A percentile compares a stretch with the other conserved stretches of the same genome.
Conservation (phyloP, 1,284 basidiomycete genomes). For the Ceratobasidium sp. region DNA sequence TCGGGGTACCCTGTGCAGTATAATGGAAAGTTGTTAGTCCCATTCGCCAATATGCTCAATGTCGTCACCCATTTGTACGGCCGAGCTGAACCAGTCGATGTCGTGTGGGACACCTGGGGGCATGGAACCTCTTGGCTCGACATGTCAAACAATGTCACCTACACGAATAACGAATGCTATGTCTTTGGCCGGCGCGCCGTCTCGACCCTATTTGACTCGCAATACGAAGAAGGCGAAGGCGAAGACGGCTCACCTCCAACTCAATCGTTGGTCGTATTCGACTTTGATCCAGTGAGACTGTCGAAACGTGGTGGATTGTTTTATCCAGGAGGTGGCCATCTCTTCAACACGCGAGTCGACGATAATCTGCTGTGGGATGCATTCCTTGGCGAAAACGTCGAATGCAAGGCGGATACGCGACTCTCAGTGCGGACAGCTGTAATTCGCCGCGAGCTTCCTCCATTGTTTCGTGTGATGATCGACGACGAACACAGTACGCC, state of each 20-base stretch:
- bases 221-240: neutral
- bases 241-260: neutral
- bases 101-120: conserved; percentile 23
- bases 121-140: conserved; percentile 20
- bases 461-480: conserved; percentile 4
- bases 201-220: neutral
- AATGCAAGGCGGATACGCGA: neutral
- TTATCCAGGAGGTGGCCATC: neutral
- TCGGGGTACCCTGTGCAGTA: neutral
- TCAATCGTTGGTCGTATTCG: conserved; percentile 4
- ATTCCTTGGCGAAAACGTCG: neutral
- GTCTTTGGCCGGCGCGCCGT: conserved; percentile 21
- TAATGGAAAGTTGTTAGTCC: neutral
- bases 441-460: neutral
- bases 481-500: conserved; percentile 28
- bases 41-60: neutral
- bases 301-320: neutral
- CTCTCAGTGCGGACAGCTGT: neutral
- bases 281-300: conserved; percentile 14
- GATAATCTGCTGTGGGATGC: neutral
- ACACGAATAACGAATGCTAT: conserved; percentile 13
- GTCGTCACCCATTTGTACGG: neutral
- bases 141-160: neutral
- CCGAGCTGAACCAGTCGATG: neutral
- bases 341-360: neutral